These are phyloP conservation scores for Scenedesmus sp. DNA, from an alignment of 163 green algal genomes.

Conservation along the genomic window DNA sequence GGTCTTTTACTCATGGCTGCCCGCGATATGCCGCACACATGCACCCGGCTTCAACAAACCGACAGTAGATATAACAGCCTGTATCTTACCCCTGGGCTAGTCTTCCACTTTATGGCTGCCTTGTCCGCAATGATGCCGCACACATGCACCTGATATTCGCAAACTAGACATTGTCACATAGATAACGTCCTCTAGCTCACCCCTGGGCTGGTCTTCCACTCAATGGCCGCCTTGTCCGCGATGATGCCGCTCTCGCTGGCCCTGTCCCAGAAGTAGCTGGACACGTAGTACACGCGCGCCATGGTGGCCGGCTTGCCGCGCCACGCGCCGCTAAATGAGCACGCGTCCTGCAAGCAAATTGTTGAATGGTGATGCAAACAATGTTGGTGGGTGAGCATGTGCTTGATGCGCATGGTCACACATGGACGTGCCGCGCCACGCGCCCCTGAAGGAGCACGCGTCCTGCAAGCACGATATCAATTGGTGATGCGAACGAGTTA, in stretches of 20 bases:
- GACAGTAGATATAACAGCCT: too few species aligned
- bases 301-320: slow-evolving; percentile 72
- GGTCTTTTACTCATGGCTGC: background rate
- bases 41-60: too few species aligned
- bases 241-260: slow-evolving; percentile 88
- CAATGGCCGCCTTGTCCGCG: slow-evolving; percentile 66
- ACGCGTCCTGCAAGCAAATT: slow-evolving; percentile 67
- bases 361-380: background rate
- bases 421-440: slow-evolving; percentile 73
- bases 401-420: slow-evolving; percentile 53
- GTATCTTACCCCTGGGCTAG: background rate
- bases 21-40: background rate
- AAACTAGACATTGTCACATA: too few species aligned
- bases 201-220: slow-evolving; percentile 70
- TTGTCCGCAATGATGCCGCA: slow-evolving; percentile 47
- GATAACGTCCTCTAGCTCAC: too few species aligned
- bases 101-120: too few species aligned
- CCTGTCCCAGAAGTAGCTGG: slow-evolving; percentile 98
- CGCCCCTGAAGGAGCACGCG: slow-evolving; percentile 92
- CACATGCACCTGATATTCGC: too few species aligned
- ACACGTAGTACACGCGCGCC: slow-evolving; percentile 88
- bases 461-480: slow-evolving; percentile 68
- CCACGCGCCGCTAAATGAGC: slow-evolving; percentile 95
- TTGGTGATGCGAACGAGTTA: too few species aligned
- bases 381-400: too few species aligned